Percentiles rank a stretch among this genome's conserved stretches.
phyloP scores from a whole-genome alignment of 106 monocot genomes.

The Dactylorhiza incarnata region DNA sequence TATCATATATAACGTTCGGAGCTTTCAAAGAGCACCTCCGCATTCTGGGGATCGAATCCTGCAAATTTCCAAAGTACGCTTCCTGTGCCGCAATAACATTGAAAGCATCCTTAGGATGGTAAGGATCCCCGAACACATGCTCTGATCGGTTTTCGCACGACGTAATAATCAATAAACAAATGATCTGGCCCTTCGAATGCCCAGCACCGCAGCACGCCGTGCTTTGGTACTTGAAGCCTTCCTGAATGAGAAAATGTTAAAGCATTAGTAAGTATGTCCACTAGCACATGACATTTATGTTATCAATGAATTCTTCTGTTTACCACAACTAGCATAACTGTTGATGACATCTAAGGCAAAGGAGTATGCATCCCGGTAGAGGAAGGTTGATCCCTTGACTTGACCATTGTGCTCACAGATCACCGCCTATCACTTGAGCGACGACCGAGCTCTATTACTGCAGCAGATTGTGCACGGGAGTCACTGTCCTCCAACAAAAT shows the following conservation, averaged over 20 bases:
- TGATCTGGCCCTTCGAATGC: constrained; percentile 40
- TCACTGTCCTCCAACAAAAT: too few species aligned
- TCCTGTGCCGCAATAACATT: constrained; percentile 25
- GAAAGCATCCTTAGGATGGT: constrained; percentile 47
- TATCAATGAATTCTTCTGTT: background rate
- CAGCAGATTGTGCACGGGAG: too few species aligned
- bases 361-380: constrained; percentile 45
- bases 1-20: background rate
- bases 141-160: constrained; percentile 29
- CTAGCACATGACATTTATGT: background rate
- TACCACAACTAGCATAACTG: constrained; percentile 38
- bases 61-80: constrained; percentile 34
- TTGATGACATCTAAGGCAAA: constrained; percentile 22
- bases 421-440: too few species aligned
- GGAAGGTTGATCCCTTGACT: constrained; percentile 33
- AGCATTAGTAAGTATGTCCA: background rate
- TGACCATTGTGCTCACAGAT: constrained; percentile 10
- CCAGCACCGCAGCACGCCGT: constrained; percentile 51
- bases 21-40: constrained; percentile 23
- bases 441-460: too few species aligned
- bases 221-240: constrained; percentile 39
- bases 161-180: constrained; percentile 33
- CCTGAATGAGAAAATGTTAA: background rate
- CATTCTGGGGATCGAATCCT: constrained; percentile 31
- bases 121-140: constrained; percentile 54